These are phyloP conservation scores for Macrolepiota albuminosa DNA, from an alignment of 768 basidiomycete species.

Conservation along the genomic window DNA sequence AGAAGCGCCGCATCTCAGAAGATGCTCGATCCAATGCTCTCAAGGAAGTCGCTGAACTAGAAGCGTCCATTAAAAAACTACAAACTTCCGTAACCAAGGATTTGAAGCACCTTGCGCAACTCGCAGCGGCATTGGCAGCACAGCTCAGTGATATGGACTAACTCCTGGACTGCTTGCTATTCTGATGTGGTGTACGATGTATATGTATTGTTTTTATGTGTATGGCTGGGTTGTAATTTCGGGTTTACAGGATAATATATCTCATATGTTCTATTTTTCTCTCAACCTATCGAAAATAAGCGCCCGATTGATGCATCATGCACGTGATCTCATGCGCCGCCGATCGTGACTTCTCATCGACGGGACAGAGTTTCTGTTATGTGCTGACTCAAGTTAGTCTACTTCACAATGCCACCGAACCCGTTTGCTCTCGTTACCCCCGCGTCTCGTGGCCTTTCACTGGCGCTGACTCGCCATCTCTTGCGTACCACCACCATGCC, in stretches of 20 bases:
- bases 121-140: conserved; percentile 23
- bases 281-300: background rate
- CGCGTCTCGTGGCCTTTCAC: conserved; percentile 51
- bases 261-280: background rate
- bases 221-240: conserved; percentile 10
- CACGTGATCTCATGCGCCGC: conserved; percentile 12
- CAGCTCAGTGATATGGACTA: conserved; percentile 28
- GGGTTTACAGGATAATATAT: conserved; percentile 4
- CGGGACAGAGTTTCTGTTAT: background rate
- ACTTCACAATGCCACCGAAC: conserved; percentile 15
- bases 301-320: background rate
- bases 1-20: conserved; percentile 23
- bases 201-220: conserved; percentile 11
- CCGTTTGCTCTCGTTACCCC: conserved; percentile 53
- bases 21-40: conserved; percentile 25
- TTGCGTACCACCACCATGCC: conserved; percentile 45
- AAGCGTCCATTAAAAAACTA: conserved; percentile 29
- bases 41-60: conserved; percentile 31
- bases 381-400: background rate
- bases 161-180: background rate
- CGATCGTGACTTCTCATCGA: conserved; percentile 10
- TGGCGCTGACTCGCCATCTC: conserved; percentile 50
- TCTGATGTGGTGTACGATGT: conserved; percentile 1
- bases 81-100: conserved; percentile 29
- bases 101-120: conserved; percentile 29